A percentile compares a stretch with the other conserved stretches of the same genome.
Conservation (phyloP, 805 yeast genomes). For the Spathaspora boniae region DNA sequence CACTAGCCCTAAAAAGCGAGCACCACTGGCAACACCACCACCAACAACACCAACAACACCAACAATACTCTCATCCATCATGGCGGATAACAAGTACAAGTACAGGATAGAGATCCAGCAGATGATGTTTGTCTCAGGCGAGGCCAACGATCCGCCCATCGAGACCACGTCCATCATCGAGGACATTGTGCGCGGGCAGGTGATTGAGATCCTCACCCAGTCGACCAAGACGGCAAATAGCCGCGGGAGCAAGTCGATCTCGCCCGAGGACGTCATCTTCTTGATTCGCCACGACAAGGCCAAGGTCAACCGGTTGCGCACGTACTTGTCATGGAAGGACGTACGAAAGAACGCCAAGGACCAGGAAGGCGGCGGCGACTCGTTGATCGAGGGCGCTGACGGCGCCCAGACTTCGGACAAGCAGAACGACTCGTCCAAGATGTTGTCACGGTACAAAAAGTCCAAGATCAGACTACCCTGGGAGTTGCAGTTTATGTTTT, state of each 20-base stretch:
- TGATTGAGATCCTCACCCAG: constrained; percentile 76
- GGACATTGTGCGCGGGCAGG: constrained; percentile 93
- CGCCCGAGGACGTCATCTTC: constrained; percentile 92
- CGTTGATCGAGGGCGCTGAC: constrained; percentile 45
- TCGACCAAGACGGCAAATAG: constrained; percentile 72
- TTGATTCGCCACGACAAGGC: constrained; percentile 90
- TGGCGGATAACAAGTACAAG: constrained; percentile 50
- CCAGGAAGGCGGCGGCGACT: constrained; percentile 48
- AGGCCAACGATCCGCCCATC: constrained; percentile 88
- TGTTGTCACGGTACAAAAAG: constrained; percentile 56
- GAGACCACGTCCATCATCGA: constrained; percentile 92
- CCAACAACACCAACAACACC: too few relatives aligned
- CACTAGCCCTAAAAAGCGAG: too few relatives aligned
- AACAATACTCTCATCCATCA: not conserved
- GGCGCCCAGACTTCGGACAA: constrained; percentile 40
- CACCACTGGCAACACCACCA: too few relatives aligned
- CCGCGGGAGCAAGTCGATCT: constrained; percentile 79
- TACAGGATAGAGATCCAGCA: constrained; percentile 90
- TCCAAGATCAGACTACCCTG: constrained; percentile 85
- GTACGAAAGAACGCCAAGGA: constrained; percentile 76
- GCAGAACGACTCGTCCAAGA: constrained; percentile 37
- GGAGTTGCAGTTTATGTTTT: constrained; percentile 93
- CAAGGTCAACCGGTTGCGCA: constrained; percentile 84
- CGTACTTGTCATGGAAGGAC: constrained; percentile 95
- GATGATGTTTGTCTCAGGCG: constrained; percentile 99